Base-by-base conservation (phyloP, 2,329 filamentous ascomycete genomes). In the Zymoseptoria brevis region DNA sequence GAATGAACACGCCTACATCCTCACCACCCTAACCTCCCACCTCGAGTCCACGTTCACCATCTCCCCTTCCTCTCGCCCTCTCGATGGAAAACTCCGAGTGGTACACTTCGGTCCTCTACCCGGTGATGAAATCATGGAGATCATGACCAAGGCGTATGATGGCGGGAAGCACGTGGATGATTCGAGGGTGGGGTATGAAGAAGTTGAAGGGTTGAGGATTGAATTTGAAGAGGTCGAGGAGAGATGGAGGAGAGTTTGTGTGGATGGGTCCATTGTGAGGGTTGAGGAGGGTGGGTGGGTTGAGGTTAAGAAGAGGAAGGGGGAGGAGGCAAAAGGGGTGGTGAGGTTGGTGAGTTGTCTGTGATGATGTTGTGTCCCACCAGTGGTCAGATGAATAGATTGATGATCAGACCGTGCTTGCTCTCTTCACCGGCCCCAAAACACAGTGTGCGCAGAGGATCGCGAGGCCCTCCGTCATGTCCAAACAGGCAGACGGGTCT, bases 181-280 rank as follows among this genome's bases (percentile, higher is more conserved):
- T 51, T 73, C 79, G 19, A 67, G 72, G 16, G 87, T 96, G 0
- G 80, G 80, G 0, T 96, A 96, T 71, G 83, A 88, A 19, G 81
- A 83, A 57, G 80, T 94, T 6, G 82, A 87, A 1, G 82, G 82
- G 55, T 65, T 96, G 19, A 79, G 76, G 59, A 84, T 96, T 53
- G 80, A 82, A 16, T 85, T 90, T 41, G 77, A 82, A 16, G 84
- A 90, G n/a, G 78, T 77, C 0, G 84, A 90, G n/a, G 78, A 77
- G 1, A 78, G 85, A 56, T 96, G 91, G 91, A 80, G 93, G 61
- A 84, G 92, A 69, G 82, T 96, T 13, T 97, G 93, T 72, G 80
- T 97, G n/a, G 93, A 97, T 73, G 93, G 93, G 2, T 90, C 87
- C 56, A 95, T 96, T 67, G 83, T 96, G 2, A 81, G 83, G 60